A percentile compares a stretch with the other conserved stretches of the same genome.
phyloP scores from a whole-genome alignment of 495 filamentous ascomycete genomes.

The Neurospora intermedia region DNA sequence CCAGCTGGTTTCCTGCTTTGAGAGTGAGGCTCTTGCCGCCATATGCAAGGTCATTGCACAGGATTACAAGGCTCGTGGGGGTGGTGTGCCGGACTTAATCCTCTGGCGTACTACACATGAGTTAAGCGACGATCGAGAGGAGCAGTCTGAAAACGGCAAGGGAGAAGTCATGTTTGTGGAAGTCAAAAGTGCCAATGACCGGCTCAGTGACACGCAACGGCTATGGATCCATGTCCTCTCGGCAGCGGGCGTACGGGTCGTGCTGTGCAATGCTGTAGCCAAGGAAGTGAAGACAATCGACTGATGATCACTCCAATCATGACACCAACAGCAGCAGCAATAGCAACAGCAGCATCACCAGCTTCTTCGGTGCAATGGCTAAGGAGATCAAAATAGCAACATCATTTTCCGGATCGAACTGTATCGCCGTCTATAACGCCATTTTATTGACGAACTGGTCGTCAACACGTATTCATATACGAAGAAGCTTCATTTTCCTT shows the following conservation, averaged over 20 bases:
- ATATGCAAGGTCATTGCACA: constrained; percentile 92
- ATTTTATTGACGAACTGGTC: background rate
- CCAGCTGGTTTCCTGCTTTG: constrained; percentile 72
- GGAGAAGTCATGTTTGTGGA: constrained; percentile 73
- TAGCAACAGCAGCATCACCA: background rate
- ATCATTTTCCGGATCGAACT: background rate
- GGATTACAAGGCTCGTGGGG: constrained; percentile 78
- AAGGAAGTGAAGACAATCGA: constrained; percentile 44
- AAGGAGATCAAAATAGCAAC: background rate
- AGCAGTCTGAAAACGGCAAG: constrained; percentile 2
- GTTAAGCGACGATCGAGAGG: constrained; percentile 18
- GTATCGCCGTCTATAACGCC: background rate
- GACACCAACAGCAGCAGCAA: background rate
- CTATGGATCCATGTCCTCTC: constrained; percentile 93
- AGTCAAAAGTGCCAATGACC: constrained; percentile 92
- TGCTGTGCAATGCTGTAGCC: constrained; percentile 80
- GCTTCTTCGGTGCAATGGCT: background rate
- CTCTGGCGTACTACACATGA: constrained; percentile 51
- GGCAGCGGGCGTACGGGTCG: constrained; percentile 72
- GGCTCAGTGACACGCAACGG: constrained; percentile 89
- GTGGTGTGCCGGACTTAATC: constrained; percentile 87
- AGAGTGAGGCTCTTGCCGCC: constrained; percentile 64
- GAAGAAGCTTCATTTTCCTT: background rate
- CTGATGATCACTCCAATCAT: constrained; percentile 6
- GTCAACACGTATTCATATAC: background rate